Evolutionary conservation across 441 rosid species (phyloP), one percentile per base, ranked within the genome.

Genomic region (Sinapis alba): DNA sequence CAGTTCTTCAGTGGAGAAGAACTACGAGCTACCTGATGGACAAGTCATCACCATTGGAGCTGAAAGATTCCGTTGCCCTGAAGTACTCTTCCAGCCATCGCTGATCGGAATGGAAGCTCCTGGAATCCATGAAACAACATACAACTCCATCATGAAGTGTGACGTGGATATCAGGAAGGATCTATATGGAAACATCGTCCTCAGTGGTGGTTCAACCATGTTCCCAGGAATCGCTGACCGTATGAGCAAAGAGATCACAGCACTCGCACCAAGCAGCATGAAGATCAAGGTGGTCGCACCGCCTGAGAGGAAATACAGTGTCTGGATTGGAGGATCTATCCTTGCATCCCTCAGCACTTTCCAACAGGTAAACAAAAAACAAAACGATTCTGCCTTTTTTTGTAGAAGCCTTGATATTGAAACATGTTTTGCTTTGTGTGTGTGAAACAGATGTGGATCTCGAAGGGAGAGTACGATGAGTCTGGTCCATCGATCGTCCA

Each of bases 401-500:
- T 16, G 0, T 0, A 1, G 2, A 27, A 27, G 3, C 3, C 7
- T 28, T 28, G 3, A n/a, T 69, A 16, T 1, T 56, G 28, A 76
- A 2, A 63, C 16, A 11, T 56, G 70, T 20, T 53, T 69, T 68
- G 24, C n/a, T 62, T 58, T 24, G 61, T 23, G 9, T 58, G 41
- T 21, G 57, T 68, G 69, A 59, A 59, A 75, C 89, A 93, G 97
- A 93, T 93, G 98, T 93, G 97, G 98, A 93, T 93, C 67, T 92
- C 97, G 0, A 93, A 93, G 90, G 93, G 91, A 0, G 98, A 93
- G 83, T 93, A 93, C 27, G 98, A 93, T 28, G 98, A 92, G 81
- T 90, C 98, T 0, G 97, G 98, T 32, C 95, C 97, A 43, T 91
- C 98, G 5, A 93, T 93, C 21, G 96, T 93, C 57, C 98, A 93